Percentiles rank a stretch among this genome's conserved stretches.
phyloP scores from a whole-genome alignment of 2,329 filamentous ascomycete species.

The Trichoderma simmonsii region DNA sequence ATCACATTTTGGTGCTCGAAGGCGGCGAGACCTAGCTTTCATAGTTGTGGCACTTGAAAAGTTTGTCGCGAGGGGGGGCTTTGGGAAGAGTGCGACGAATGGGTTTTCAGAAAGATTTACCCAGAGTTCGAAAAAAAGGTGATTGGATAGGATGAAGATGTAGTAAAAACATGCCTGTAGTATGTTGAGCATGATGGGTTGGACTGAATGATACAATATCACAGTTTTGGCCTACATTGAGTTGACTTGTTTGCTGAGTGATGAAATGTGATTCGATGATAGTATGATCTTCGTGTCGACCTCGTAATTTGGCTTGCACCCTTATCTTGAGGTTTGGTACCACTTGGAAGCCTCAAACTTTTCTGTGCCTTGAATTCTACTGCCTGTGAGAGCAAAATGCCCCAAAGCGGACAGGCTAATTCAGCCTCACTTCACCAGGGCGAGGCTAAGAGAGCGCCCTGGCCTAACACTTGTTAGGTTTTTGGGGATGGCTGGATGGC shows the following conservation, averaged over 20 bases:
- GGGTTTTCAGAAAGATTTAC: neutral
- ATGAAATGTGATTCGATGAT: neutral
- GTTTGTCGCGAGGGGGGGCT: neutral
- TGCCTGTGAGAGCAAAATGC: neutral
- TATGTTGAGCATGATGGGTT: neutral
- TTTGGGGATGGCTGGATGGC: neutral
- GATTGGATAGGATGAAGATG: neutral
- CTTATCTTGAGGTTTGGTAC: neutral
- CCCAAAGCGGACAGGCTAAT: neutral
- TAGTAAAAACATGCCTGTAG: neutral
- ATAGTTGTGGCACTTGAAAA: neutral
- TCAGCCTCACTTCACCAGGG: conserved; percentile 4
- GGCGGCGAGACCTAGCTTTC: neutral
- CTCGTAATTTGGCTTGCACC: neutral
- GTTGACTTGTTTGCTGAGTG: neutral
- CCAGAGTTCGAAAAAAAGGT: neutral
- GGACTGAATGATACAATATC: neutral
- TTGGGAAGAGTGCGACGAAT: neutral
- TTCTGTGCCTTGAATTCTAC: neutral
- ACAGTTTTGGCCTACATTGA: neutral
- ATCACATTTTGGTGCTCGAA: conserved; percentile 3
- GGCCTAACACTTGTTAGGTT: neutral
- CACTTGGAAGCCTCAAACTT: neutral
- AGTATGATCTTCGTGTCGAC: too few species aligned
- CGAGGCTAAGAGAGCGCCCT: neutral